Conservation (phyloP, 768 basidiomycete genomes). For the Sporobolomyces phaffii region DNA sequence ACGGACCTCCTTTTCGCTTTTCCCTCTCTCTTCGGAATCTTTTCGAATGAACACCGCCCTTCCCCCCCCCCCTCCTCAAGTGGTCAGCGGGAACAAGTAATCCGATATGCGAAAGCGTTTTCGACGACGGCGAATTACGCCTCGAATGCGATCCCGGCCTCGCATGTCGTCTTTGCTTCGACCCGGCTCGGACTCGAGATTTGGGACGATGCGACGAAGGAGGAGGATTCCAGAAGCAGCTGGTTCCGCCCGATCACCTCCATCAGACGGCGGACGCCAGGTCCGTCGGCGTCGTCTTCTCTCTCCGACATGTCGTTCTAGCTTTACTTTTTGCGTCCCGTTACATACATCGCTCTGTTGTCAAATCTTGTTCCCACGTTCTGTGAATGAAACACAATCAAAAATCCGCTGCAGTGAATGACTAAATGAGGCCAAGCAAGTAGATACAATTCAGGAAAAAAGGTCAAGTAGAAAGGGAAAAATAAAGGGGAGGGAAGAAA, state of each 20-base stretch:
- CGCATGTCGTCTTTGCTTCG: slow-evolving; percentile 2
- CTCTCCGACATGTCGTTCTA: neutral
- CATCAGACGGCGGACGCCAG: neutral
- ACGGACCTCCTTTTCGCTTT: too few species aligned
- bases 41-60: too few species aligned
- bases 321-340: too few species aligned
- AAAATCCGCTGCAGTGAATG: too few species aligned
- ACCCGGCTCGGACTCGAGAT: neutral
- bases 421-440: too few species aligned
- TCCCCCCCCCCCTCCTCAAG: too few species aligned
- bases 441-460: too few species aligned
- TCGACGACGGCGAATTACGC: neutral
- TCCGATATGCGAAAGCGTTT: neutral
- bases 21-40: too few species aligned
- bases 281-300: neutral
- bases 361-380: too few species aligned
- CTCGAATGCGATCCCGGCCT: neutral
- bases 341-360: too few species aligned
- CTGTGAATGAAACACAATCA: too few species aligned
- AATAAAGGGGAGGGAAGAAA: too few species aligned
- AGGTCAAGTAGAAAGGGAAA: neutral
- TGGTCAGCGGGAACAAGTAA: neutral
- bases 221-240: neutral
- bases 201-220: neutral
- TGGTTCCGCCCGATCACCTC: neutral